Base-by-base conservation (phyloP, 306 rosid genomes). In the Glycyrrhiza uralensis region DNA sequence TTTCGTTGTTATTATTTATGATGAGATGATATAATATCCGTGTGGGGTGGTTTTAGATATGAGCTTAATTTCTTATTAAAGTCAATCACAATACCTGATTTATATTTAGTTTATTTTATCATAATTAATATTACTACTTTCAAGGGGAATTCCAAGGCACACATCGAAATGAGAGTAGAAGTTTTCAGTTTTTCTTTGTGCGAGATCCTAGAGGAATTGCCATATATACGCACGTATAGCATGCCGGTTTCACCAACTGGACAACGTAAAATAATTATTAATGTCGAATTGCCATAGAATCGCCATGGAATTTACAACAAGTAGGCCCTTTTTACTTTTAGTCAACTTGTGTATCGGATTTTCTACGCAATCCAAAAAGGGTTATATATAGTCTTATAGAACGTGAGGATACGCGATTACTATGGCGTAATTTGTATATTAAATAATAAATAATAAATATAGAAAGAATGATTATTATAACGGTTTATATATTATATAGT, bases 121-220 rank as follows among this genome's bases (percentile, higher is more conserved):
- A n/a, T n/a, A n/a, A n/a, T n/a, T n/a, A 23, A 29, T 32, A 14
- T 17, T 0, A 20, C 5, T 13, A 5, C 1, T 5, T 19, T 46
- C 18, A 54, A 32, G 52, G 82, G 69, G 72, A 78, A 71, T 45
- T 66, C 61, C 60, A 52, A 75, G 69, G 83, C 73, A 71, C 30
- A 44, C 69, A 33, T 71, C 54, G 63, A 47, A 63, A 24, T 18
- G 13, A 28, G 42, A 38, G 46, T 61, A 6, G 38, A 38, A 44
- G 55, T 54, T 64, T 55, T 23, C 8, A 63, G 42, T 32, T 38
- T 63, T 63, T 26, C 18, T 19, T 15, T 19, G 39, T 66, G 65
- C 26, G 30, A 56, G 80, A 74, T 80, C 83, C 66, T 33, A 58
- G 79, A 59, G 15, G 30, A 14, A 23, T 42, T 41, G 20, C 20